These are phyloP conservation scores for Chenopodium formosanum DNA, from an alignment of 148 eudicot species.

Conservation along the genomic window DNA sequence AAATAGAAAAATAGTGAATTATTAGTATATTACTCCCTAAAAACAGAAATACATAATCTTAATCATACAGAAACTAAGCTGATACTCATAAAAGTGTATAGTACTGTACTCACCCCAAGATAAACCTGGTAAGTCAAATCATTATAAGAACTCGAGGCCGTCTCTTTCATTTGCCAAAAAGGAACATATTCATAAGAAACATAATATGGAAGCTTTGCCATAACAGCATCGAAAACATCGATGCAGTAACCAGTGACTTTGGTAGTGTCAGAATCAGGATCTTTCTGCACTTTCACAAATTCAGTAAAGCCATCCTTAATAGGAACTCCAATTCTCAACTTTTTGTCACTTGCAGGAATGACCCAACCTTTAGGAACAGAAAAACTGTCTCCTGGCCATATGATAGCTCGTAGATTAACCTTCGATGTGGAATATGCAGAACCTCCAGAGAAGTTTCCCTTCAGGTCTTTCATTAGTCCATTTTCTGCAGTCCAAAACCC, in stretches of 20 bases:
- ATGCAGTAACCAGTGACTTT: slow-evolving; percentile 39
- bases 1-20: neutral
- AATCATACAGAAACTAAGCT: neutral
- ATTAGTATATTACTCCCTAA: neutral
- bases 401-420: slow-evolving; percentile 20
- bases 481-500: slow-evolving; percentile 26
- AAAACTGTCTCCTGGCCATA: slow-evolving; percentile 49
- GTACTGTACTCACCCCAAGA: slow-evolving; percentile 33
- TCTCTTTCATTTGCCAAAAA: slow-evolving; percentile 19
- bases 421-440: slow-evolving; percentile 12
- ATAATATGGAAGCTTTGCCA: slow-evolving; percentile 38
- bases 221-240: slow-evolving; percentile 44
- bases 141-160: slow-evolving; percentile 33
- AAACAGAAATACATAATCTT: no score
- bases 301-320: slow-evolving; percentile 30
- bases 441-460: no score
- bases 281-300: slow-evolving; percentile 30
- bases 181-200: slow-evolving; percentile 44
- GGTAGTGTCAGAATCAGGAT: slow-evolving; percentile 20
- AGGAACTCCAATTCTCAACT: slow-evolving; percentile 48
- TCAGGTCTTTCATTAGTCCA: slow-evolving; percentile 19
- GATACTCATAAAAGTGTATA: neutral
- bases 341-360: slow-evolving; percentile 28
- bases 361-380: slow-evolving; percentile 39
- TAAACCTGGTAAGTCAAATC: slow-evolving; percentile 40